Evolutionary conservation across 1,139 yeast genomes (phyloP).

Genomic region (Pichia kudriavzevii): DNA sequence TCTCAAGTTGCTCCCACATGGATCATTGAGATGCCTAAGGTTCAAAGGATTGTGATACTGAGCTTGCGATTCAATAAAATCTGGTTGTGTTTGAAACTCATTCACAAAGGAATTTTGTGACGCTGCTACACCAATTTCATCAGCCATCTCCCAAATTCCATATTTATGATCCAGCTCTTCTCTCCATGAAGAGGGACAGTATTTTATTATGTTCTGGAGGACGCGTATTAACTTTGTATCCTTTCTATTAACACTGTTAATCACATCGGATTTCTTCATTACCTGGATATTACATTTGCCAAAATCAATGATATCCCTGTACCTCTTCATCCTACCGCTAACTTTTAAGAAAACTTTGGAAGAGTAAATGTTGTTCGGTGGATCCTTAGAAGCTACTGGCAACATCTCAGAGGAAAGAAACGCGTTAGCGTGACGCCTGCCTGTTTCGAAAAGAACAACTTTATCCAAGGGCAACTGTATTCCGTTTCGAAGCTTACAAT

Average conservation of each 20-base stretch:
- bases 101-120: slow-evolving; percentile 4
- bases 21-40: too few relatives aligned
- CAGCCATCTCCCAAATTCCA: slow-evolving; percentile 8
- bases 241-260: slow-evolving; percentile 6
- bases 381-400: slow-evolving; percentile 11
- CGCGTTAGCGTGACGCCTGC: neutral
- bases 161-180: slow-evolving; percentile 6
- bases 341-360: slow-evolving; percentile 16
- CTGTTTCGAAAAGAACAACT: slow-evolving; percentile 13
- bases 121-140: slow-evolving; percentile 4
- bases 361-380: slow-evolving; percentile 12
- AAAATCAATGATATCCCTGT: slow-evolving; percentile 17
- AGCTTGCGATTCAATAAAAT: too few relatives aligned
- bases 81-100: slow-evolving; percentile 3
- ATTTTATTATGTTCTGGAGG: slow-evolving; percentile 6
- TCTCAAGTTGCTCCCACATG: too few relatives aligned
- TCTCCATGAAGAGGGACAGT: slow-evolving; percentile 11
- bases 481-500: slow-evolving; percentile 8
- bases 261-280: slow-evolving; percentile 6
- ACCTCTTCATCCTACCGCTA: slow-evolving; percentile 14
- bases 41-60: too few relatives aligned
- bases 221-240: slow-evolving; percentile 12
- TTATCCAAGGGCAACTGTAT: slow-evolving; percentile 3
- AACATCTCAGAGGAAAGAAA: neutral
- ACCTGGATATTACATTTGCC: slow-evolving; percentile 6